Evolutionary conservation across 345 rosid species (phyloP).

Genomic region (Rhodamnia argentea): DNA sequence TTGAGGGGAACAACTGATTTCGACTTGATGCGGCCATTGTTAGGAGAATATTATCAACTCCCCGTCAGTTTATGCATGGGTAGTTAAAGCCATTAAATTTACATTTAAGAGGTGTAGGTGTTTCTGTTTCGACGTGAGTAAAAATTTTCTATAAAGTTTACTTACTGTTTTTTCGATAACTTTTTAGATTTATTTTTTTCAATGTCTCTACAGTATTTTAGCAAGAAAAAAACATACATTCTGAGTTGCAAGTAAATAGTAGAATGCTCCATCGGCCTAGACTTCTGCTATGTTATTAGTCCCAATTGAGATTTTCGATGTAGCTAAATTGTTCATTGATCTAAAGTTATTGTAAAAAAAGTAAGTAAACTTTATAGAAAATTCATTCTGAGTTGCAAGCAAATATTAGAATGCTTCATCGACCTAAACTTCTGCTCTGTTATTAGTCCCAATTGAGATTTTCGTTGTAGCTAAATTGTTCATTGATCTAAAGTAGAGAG

Average conservation of each 20-base stretch:
- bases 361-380: too few species aligned
- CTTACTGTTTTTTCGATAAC: neutral
- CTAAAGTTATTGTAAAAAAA: too few species aligned
- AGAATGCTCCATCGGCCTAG: neutral
- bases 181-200: neutral
- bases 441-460: too few species aligned
- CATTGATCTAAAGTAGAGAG: neutral
- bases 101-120: neutral
- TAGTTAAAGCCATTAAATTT: neutral
- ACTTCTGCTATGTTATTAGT: neutral
- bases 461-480: too few species aligned
- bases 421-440: too few species aligned
- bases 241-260: neutral
- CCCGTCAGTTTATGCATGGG: neutral
- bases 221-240: neutral
- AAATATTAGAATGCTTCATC: too few species aligned
- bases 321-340: neutral
- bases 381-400: too few species aligned
- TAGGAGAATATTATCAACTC: neutral
- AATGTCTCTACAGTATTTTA: neutral
- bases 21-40: neutral
- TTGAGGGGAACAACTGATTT: neutral
- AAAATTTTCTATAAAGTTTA: neutral
- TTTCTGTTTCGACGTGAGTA: neutral
- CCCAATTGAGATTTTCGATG: neutral